Evolutionary conservation across 225 moss, liverwort and hornwort species (phyloP), one percentile per base, ranked within the genome.

Genomic region (Marchantia polymorpha): DNA sequence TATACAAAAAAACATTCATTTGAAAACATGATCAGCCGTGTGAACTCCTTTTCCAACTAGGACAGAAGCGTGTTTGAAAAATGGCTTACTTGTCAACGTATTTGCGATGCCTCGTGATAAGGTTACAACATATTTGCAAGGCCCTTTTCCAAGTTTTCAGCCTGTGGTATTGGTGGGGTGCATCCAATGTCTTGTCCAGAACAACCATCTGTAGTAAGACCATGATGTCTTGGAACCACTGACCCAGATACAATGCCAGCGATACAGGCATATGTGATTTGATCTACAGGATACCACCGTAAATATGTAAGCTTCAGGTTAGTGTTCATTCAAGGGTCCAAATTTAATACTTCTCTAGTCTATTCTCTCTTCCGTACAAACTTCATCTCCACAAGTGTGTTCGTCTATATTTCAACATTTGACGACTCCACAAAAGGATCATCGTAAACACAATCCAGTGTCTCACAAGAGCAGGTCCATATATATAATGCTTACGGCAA

Each of bases 111-210:
- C 96, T 91, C 65, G 91, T 89, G 52, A 92, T 88, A 73, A 96
- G 81, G 84, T 90, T 96, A 78, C 92, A 92, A 85, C 92, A 96
- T 54, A 94, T 91, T 83, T 89, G 94, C 78, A 96, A 87, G 3
- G 85, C 91, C 83, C 92, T 91, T 84, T 96, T 96, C 96, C 94
- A 96, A 81, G 83, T 84, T 90, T 96, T 96, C 12, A 96, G 89
- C 76, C 96, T 92, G 58, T 88, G 87, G 52, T 87, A 80, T 82
- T 96, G 92, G 83, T 91, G 92, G 61, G 91, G 92, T 77, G 88
- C 90, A 77, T 92, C 92, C 85, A 94, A 80, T 82, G 84, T 90
- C 84, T 90, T 96, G 73, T 94, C 91, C 16, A 96, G 84, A 20
- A 91, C 89, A 50, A 94, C 90, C 85, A 87, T 83, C 74, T 92